Conservation (phyloP, 352 stramenopile species). For the Blastocystis sp. region DNA sequence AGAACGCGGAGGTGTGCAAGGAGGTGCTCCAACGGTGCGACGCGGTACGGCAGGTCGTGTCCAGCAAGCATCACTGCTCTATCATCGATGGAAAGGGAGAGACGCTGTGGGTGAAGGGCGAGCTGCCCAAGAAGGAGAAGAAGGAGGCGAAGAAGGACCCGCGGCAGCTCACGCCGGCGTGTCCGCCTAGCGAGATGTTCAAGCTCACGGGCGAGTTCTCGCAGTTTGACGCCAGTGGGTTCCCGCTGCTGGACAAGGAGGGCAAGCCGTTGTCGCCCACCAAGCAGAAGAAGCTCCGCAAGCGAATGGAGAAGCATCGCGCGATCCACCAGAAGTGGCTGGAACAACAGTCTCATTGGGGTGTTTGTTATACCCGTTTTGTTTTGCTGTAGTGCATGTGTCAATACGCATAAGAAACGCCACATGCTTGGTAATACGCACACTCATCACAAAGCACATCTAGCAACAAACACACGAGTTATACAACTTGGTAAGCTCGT, state of each 20-base stretch:
- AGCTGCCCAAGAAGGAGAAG: constrained; percentile 17
- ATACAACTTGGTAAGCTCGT: constrained; percentile 62
- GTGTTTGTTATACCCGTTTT: constrained; percentile 42
- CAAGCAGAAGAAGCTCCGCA: constrained; percentile 91
- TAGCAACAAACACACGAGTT: constrained; percentile 53
- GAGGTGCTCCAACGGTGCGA: constrained; percentile 29
- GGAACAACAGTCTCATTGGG: neutral
- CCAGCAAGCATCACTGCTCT: neutral
- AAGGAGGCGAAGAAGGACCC: neutral
- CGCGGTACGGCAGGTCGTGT: neutral
- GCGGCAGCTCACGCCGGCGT: neutral
- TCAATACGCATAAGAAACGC: too few relatives aligned
- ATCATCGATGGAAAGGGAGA: constrained; percentile 53
- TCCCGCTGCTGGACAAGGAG: constrained; percentile 73
- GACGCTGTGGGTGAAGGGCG: constrained; percentile 12
- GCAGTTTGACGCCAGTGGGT: constrained; percentile 74
- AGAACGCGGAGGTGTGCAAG: neutral
- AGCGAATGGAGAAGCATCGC: constrained; percentile 92
- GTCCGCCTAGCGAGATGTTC: constrained; percentile 36
- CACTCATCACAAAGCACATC: too few relatives aligned
- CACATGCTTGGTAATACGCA: too few relatives aligned
- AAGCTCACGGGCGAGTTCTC: constrained; percentile 75
- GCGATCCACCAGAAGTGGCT: constrained; percentile 74
- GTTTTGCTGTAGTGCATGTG: too few relatives aligned
- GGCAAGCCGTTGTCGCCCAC: constrained; percentile 79